phyloP scores from a whole-genome alignment of 768 basidiomycete genomes.

The Lactarius hengduanensis region DNA sequence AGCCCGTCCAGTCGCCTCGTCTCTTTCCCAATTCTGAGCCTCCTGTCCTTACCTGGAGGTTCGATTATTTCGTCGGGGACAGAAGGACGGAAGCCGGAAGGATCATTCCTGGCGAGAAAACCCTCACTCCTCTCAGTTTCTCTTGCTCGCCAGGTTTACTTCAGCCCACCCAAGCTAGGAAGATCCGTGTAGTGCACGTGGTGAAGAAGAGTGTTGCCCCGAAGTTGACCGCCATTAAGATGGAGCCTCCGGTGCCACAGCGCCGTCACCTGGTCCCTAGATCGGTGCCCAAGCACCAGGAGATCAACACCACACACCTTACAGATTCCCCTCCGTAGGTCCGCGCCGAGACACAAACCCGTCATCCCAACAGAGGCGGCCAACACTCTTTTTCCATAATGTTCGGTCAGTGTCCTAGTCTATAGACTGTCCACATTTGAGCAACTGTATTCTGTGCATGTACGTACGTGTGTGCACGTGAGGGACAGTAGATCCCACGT shows the following conservation, averaged over 20 bases:
- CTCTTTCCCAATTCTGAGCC: conserved; percentile 26
- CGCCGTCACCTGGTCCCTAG: background rate
- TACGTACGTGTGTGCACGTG: conserved; percentile 3
- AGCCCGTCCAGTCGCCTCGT: conserved; percentile 39
- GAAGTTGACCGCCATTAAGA: conserved; percentile 63
- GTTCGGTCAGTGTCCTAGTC: background rate
- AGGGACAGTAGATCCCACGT: background rate
- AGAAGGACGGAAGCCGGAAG: conserved; percentile 48
- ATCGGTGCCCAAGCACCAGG: background rate
- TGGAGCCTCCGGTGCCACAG: conserved; percentile 44
- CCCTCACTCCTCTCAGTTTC: conserved; percentile 69
- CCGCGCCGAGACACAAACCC: background rate
- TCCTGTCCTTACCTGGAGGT: conserved; percentile 63
- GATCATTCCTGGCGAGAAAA: conserved; percentile 61
- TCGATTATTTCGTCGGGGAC: conserved; percentile 76
- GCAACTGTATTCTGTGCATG: background rate
- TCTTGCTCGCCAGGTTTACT: conserved; percentile 70
- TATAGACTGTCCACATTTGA: background rate
- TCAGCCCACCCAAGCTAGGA: conserved; percentile 61
- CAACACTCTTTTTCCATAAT: background rate
- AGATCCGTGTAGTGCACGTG: conserved; percentile 65
- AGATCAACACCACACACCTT: background rate
- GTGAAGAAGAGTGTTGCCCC: conserved; percentile 65
- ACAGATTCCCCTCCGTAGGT: background rate
- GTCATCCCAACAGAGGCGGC: background rate